phyloP scores from a whole-genome alignment of 768 basidiomycete species.

The Rhizopogon salebrosus region DNA sequence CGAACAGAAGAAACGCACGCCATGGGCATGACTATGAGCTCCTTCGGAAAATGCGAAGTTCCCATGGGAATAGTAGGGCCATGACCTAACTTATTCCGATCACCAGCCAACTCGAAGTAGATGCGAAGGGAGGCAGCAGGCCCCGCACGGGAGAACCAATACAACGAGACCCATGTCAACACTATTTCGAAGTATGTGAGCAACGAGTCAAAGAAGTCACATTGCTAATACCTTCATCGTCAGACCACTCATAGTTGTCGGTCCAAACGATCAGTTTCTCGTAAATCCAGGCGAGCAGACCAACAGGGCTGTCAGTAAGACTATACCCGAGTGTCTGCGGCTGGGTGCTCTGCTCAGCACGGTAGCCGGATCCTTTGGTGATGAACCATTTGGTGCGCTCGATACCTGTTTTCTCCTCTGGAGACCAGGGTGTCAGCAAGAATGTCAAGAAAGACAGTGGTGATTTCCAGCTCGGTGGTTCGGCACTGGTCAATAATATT shows the following conservation, averaged over 20 bases:
- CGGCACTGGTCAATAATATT: no score
- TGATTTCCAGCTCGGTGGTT: no score
- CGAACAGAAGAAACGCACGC: not conserved
- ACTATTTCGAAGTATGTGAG: conserved; percentile 10
- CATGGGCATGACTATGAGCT: conserved; percentile 53
- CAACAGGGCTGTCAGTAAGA: conserved; percentile 49
- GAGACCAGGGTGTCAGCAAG: conserved; percentile 22
- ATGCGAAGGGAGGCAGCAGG: conserved; percentile 14
- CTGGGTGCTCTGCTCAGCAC: conserved; percentile 33
- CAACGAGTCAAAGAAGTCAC: not conserved
- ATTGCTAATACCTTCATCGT: conserved; percentile 40
- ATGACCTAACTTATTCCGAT: not conserved
- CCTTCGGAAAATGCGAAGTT: conserved; percentile 67
- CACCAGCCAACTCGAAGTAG: conserved; percentile 8
- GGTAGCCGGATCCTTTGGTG: conserved; percentile 33
- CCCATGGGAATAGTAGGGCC: conserved; percentile 42
- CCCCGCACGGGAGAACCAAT: conserved; percentile 29
- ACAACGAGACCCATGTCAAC: conserved; percentile 31
- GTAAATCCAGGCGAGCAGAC: conserved; percentile 43
- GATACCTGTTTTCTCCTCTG: conserved; percentile 31
- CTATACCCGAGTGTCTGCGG: conserved; percentile 46
- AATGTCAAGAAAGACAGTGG: no score
- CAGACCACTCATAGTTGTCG: conserved; percentile 46
- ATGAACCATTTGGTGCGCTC: conserved; percentile 25
- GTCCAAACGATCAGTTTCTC: conserved; percentile 41